Percentiles rank a stretch among this genome's conserved stretches.
Evolutionary conservation across 1,284 basidiomycete species (phyloP).

Genomic region (Ganoderma sinense): DNA sequence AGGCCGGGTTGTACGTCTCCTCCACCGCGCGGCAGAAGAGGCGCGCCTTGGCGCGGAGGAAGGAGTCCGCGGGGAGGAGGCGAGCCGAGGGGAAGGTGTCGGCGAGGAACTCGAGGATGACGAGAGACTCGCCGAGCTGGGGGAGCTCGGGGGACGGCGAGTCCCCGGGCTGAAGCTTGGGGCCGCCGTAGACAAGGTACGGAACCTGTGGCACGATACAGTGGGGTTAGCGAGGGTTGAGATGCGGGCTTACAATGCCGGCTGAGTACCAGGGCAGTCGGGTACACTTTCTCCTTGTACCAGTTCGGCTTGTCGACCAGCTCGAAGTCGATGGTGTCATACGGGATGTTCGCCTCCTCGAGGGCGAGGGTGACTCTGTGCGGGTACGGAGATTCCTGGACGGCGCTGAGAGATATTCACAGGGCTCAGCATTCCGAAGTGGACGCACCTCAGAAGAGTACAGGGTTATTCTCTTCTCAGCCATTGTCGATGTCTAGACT

Average conservation of each 20-base stretch:
- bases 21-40: constrained; percentile 64
- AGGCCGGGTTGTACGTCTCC: constrained; percentile 49
- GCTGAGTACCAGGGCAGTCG: constrained; percentile 32
- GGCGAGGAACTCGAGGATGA: constrained; percentile 69
- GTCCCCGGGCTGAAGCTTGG: constrained; percentile 53
- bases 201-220: constrained; percentile 49
- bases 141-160: constrained; percentile 59
- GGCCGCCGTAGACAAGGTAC: constrained; percentile 64
- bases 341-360: constrained; percentile 27
- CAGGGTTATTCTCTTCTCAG: background rate
- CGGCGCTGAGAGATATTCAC: too few species aligned
- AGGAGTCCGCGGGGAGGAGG: constrained; percentile 61
- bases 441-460: background rate
- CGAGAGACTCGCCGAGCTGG: constrained; percentile 65
- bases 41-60: constrained; percentile 62
- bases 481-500: background rate
- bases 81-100: constrained; percentile 56
- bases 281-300: constrained; percentile 41
- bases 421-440: background rate
- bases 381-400: background rate
- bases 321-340: constrained; percentile 28
- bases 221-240: background rate
- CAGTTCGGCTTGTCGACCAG: constrained; percentile 46
- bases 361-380: constrained; percentile 12
- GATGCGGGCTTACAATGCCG: constrained; percentile 19